Percentiles rank a stretch among this genome's conserved stretches.
phyloP scores from a whole-genome alignment of 2,329 filamentous ascomycete genomes.

The Aspergillus pseudoviridinutans region DNA sequence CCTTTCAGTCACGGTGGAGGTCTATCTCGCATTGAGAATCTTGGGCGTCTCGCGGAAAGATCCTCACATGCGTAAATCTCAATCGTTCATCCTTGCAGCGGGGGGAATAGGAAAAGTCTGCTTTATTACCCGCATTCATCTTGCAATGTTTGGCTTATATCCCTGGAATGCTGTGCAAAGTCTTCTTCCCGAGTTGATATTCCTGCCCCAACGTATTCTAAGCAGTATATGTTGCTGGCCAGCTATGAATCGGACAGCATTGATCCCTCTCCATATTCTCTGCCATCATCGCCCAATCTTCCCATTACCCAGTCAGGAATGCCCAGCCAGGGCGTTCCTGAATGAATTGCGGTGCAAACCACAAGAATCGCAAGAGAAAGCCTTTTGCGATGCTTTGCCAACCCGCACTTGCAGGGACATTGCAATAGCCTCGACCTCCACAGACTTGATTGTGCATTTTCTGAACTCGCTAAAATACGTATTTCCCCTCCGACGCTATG shows the following conservation, averaged over 20 bases:
- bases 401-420: slow-evolving; percentile 5
- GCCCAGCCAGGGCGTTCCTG: slow-evolving; percentile 19
- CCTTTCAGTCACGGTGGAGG: slow-evolving; percentile 28
- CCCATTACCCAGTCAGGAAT: slow-evolving; percentile 21
- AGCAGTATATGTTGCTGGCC: slow-evolving; percentile 30
- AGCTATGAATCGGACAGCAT: slow-evolving; percentile 15
- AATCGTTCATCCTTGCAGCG: slow-evolving; percentile 17
- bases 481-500: too few relatives aligned
- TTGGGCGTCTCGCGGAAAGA: slow-evolving; percentile 17
- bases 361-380: slow-evolving; percentile 11
- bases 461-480: too few relatives aligned
- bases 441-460: too few relatives aligned
- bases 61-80: slow-evolving; percentile 14
- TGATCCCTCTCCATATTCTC: slow-evolving; percentile 15
- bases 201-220: slow-evolving; percentile 22
- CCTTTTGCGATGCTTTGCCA: slow-evolving; percentile 6
- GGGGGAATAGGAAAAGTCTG: slow-evolving; percentile 32
- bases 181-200: slow-evolving; percentile 31
- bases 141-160: slow-evolving; percentile 32
- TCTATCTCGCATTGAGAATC: slow-evolving; percentile 34
- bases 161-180: slow-evolving; percentile 32
- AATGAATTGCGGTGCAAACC: slow-evolving; percentile 32
- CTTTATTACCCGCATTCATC: slow-evolving; percentile 26
- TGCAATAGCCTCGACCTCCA: slow-evolving; percentile 9
- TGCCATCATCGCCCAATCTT: slow-evolving; percentile 29